Base-by-base conservation (phyloP, 2,329 filamentous ascomycete species). In the Raffaelea arxii region DNA sequence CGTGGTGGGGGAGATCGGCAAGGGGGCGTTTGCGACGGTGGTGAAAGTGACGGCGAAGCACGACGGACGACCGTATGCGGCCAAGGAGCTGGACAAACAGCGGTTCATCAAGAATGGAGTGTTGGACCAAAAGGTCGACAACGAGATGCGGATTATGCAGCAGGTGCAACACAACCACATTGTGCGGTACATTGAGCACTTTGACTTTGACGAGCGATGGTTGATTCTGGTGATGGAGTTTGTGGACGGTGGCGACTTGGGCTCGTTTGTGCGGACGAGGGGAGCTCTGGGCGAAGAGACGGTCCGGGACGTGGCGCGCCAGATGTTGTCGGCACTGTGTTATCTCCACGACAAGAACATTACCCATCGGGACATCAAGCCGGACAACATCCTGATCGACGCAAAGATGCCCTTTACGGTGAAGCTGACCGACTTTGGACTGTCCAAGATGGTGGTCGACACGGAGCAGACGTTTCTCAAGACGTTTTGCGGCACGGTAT, bases 221-320 rank as follows among this genome's bases (percentile, higher is more conserved):
- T 90, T 96, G 61, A 95, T 98, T 62, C 91, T 97, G 60, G 84
- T 95, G 62, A 98, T 98, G 92, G 92, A 98, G 59, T 95, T 78
- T 55, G 79, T 97, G 14, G 77, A 80, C 6, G 76, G 78, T 25
- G 92, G 92, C 39, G 91, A 98, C 61, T 69, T 98, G 12, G 86
- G 87, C 46, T 80, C 79, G 41, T 79, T 85, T 52, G 73, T 97
- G 25, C 66, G 68, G 19, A 71, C 77, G 11, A 63, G 77, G 25
- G 78, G 78, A 1, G 65, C 71, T 1, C 75, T 97, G 43, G 65
- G 71, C 0, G 91, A 97, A 59, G 55, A 64, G 1, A 70, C 82
- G 54, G 83, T 80, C n/a, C 80, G 83, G 61, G 70, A 69, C 5
- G 85, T 96, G 62, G 78, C 89, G 2, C 62, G 67, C 19, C 88